Percentiles rank a stretch among this genome's conserved stretches.
These are phyloP conservation scores for Lyophyllum semitale DNA, from an alignment of 768 basidiomycete species.

Conservation along the genomic window DNA sequence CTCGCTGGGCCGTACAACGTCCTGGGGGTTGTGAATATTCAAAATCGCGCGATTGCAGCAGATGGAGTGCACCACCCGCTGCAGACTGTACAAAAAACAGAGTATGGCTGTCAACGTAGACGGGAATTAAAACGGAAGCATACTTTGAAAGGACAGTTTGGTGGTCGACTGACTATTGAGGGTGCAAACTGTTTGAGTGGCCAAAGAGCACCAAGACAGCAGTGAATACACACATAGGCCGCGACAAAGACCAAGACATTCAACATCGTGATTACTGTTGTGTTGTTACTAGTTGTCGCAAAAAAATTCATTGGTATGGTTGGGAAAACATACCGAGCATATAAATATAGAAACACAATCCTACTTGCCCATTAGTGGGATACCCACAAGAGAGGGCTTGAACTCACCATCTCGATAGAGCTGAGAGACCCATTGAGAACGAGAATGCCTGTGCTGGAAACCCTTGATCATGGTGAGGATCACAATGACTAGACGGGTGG, in stretches of 20 bases:
- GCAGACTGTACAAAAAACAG: background rate
- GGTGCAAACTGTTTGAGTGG: background rate
- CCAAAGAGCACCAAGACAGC: background rate
- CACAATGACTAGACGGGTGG: background rate
- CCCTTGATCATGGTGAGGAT: slow-evolving; percentile 2
- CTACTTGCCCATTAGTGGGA: background rate
- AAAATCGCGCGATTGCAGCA: slow-evolving; percentile 1
- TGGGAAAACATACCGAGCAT: slow-evolving; percentile 2
- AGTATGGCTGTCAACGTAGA: background rate
- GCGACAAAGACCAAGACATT: background rate
- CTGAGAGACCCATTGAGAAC: slow-evolving; percentile 1
- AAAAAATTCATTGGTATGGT: background rate
- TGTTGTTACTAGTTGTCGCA: background rate
- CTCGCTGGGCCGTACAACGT: background rate
- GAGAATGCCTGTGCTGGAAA: slow-evolving; percentile 1
- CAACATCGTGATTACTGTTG: background rate
- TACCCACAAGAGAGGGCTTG: background rate
- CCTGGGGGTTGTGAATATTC: background rate
- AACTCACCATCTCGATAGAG: slow-evolving; percentile 4
- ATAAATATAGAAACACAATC: slow-evolving; percentile 6
- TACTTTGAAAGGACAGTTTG: background rate
- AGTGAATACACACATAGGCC: background rate
- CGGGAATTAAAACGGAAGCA: too few relatives aligned
- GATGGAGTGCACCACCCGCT: slow-evolving; percentile 1
- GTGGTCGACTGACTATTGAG: background rate